Base-by-base conservation (phyloP, 306 rosid species). In the Prinsepia uniflora region DNA sequence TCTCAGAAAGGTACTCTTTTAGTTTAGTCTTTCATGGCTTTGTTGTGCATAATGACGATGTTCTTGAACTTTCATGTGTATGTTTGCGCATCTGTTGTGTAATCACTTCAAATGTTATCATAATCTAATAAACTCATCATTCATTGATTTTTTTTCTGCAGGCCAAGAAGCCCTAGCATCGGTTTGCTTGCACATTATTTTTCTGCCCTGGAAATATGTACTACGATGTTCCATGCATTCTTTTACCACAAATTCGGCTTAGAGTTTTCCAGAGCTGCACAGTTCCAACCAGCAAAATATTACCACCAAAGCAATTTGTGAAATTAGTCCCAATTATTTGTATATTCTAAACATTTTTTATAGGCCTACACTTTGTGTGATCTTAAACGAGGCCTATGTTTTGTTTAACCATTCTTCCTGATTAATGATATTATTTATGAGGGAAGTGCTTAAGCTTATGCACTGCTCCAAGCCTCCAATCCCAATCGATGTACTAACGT, bases 121-220 rank as follows among this genome's bases (percentile, higher is more conserved):
- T 19, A 20, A 50, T 59, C 62, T 59, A 39, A 53, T 43, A 45
- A 67, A 53, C 62, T 71, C 48, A 71, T 56, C 20, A 50, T 59
- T 73, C 14, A 2, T 9, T 17, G 45, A 17, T 61, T 39, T 61
- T 67, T 67, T 43, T 83, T 41, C 72, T 79, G 81, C 92, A 90
- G 98, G 92, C 97, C 75, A 91, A 83, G 79, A 89, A 87, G 78
- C 18, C 88, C 46, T 94, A 81, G 77, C 84, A 52, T n/a, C 56
- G 10, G 13, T 12, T 10, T 43, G 40, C 60, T 10, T 43, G 40
- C 60, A 61, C 36, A 24, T 55, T 48, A 65, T 65, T 47, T 47
- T 70, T 72, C 64, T 55, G 56, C 75, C 70, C 55, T 68, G 71
- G 22, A 71, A 69, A 80, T 48, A 74, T 18, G 55, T 67, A 67